These are phyloP conservation scores for Monilinia laxa DNA, from an alignment of 2,329 filamentous ascomycete genomes.

Conservation along the genomic window DNA sequence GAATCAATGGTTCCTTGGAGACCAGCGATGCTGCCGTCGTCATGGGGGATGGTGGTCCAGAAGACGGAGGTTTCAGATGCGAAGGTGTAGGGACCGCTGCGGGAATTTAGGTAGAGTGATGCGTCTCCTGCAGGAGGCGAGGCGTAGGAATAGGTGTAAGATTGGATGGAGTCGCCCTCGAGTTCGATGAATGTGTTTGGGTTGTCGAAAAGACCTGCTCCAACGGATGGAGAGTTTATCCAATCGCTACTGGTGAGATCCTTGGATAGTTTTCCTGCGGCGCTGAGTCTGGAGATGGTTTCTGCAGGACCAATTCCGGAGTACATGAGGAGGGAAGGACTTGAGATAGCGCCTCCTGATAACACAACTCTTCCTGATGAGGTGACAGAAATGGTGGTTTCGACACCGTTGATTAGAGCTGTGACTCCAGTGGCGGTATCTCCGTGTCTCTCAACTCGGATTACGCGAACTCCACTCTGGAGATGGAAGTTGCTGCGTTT, in stretches of 20 bases:
- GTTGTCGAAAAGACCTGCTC: slow-evolving; percentile 54
- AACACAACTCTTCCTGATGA: slow-evolving; percentile 44
- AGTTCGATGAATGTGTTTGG: slow-evolving; percentile 56
- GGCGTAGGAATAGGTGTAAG: slow-evolving; percentile 50
- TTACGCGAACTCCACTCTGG: slow-evolving; percentile 46
- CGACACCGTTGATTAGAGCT: slow-evolving; percentile 39
- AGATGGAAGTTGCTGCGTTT: slow-evolving; percentile 47
- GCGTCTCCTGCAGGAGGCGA: slow-evolving; percentile 45
- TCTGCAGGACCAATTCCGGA: slow-evolving; percentile 49
- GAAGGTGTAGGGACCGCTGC: slow-evolving; percentile 53
- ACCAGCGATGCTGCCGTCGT: slow-evolving; percentile 45
- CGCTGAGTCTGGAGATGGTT: slow-evolving; percentile 39
- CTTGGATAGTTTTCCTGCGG: slow-evolving; percentile 41
- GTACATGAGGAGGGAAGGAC: slow-evolving; percentile 52
- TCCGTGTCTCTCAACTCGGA: slow-evolving; percentile 46
- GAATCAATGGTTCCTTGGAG: slow-evolving; percentile 55
- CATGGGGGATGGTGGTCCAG: slow-evolving; percentile 49
- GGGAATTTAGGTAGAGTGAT: slow-evolving; percentile 48
- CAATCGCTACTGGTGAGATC: slow-evolving; percentile 42
- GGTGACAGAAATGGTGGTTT: slow-evolving; percentile 29
- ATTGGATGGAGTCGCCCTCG: slow-evolving; percentile 45
- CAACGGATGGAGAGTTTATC: slow-evolving; percentile 52
- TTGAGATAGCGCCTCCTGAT: slow-evolving; percentile 51
- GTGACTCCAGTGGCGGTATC: slow-evolving; percentile 46
- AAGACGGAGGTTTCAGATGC: slow-evolving; percentile 54